Conservation (phyloP, 1,284 basidiomycete species). For the Mycena sp. region DNA sequence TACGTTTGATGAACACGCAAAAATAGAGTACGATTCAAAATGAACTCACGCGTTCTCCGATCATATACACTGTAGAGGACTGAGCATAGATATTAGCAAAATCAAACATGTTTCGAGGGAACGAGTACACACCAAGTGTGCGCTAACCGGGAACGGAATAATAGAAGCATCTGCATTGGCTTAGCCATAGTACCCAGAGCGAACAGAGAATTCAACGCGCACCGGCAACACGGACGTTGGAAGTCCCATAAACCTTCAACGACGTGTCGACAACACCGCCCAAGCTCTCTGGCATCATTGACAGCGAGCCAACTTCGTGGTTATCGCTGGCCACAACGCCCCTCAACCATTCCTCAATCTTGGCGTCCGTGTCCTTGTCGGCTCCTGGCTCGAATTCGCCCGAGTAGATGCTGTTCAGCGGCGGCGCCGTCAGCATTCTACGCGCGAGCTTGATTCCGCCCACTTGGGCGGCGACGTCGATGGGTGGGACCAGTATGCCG, state of each 20-base stretch:
- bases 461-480: slow-evolving; percentile 66
- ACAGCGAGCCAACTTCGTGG: slow-evolving; percentile 41
- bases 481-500: slow-evolving; percentile 59
- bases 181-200: neutral
- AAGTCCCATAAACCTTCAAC: slow-evolving; percentile 48
- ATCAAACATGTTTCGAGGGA: neutral
- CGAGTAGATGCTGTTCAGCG: slow-evolving; percentile 48
- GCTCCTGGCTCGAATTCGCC: slow-evolving; percentile 53
- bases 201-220: neutral
- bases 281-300: slow-evolving; percentile 52
- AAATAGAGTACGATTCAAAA: neutral
- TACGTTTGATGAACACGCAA: neutral
- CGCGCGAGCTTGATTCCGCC: slow-evolving; percentile 67
- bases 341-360: slow-evolving; percentile 38
- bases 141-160: slow-evolving; percentile 44
- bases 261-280: slow-evolving; percentile 56
- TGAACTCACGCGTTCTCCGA: slow-evolving; percentile 39
- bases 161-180: slow-evolving; percentile 39
- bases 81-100: slow-evolving; percentile 5
- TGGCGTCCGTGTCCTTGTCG: slow-evolving; percentile 31
- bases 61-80: slow-evolving; percentile 43
- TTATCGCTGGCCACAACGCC: slow-evolving; percentile 39
- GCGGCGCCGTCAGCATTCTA: slow-evolving; percentile 50
- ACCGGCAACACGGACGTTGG: slow-evolving; percentile 61
- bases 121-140: slow-evolving; percentile 37